Base-by-base conservation (phyloP, 768 basidiomycete species). In the Russula griseocarnosa region DNA sequence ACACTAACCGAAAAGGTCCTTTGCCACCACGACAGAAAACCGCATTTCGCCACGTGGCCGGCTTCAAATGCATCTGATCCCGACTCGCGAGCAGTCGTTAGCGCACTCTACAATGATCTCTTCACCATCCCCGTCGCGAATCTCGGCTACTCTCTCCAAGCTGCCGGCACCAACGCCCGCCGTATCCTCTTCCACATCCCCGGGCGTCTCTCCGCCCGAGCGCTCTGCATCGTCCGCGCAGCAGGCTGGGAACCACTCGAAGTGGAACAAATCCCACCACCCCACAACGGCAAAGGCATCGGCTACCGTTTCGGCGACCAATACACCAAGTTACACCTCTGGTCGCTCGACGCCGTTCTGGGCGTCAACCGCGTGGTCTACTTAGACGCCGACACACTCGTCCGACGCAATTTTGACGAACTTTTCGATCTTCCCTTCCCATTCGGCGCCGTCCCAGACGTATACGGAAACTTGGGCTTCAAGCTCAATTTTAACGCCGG, bases 381-480 rank as follows among this genome's bases (percentile, higher is more conserved):
- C 67, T 72, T 80, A 59, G 75, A 78, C 66, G 74, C 76, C n/a
- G 78, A 80, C 71, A 78, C 76, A 13, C 75, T 79, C 66, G 79
- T 77, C 22, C 74, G 71, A 9, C 71, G 70, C 44, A 78, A 79
- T 63, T 75, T 81, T 64, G 77, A 78, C 68, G 79, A 80, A 67
- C 74, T 80, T n/a, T 80, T 79, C 69, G 63, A 74, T 14, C 64
- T 76, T 5, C 78, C 79, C 14, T 79, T 74, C 73, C 66, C 67
- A 22, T 76, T 81, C 63, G 79, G 71, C 24, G 79, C 79, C 3
- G 78, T 75, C 5, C 77, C 77, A 1, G 79, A 80, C 60, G 73
- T 79, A 11, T 76, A 72, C 59, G 70, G 63, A 44, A 40, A 65
- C 16, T 69, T 72, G 44, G 77, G 75, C 3, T 79, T 78, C 70